Conservation (phyloP, 768 basidiomycete species). For the Strobilomyces confusus region DNA sequence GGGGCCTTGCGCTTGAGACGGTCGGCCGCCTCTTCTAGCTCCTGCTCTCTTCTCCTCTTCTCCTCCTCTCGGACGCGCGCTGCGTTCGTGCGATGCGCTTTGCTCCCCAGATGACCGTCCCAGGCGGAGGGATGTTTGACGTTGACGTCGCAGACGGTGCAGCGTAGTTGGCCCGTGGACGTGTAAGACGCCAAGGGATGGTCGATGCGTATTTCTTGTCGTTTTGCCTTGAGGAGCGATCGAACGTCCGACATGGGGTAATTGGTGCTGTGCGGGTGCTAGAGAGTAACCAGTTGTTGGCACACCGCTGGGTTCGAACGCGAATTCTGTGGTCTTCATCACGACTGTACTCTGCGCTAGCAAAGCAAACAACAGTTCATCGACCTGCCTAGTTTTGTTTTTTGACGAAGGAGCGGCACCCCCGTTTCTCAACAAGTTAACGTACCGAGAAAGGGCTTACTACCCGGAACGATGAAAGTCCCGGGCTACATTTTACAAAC, state of each 20-base stretch:
- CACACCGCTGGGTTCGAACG: no score
- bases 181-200: conserved; percentile 75
- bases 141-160: conserved; percentile 54
- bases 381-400: no score
- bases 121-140: conserved; percentile 82
- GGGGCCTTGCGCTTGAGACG: conserved; percentile 33
- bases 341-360: no score
- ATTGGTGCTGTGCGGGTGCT: no score
- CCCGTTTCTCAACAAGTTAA: no score
- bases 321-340: no score
- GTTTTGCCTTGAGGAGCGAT: conserved; percentile 77
- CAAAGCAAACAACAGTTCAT: no score
- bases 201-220: conserved; percentile 65
- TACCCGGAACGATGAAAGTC: no score
- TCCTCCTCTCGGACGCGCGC: conserved; percentile 57
- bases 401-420: no score
- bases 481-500: no score
- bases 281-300: no score
- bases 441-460: no score
- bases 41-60: conserved; percentile 35
- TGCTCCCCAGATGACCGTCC: conserved; percentile 84
- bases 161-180: conserved; percentile 63
- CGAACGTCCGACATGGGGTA: conserved; percentile 71
- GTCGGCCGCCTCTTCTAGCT: conserved; percentile 33
- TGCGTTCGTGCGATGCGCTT: conserved; percentile 67